Evolutionary conservation across 176 grass and related monocot species (phyloP).

Genomic region (Leersia perrieri): DNA sequence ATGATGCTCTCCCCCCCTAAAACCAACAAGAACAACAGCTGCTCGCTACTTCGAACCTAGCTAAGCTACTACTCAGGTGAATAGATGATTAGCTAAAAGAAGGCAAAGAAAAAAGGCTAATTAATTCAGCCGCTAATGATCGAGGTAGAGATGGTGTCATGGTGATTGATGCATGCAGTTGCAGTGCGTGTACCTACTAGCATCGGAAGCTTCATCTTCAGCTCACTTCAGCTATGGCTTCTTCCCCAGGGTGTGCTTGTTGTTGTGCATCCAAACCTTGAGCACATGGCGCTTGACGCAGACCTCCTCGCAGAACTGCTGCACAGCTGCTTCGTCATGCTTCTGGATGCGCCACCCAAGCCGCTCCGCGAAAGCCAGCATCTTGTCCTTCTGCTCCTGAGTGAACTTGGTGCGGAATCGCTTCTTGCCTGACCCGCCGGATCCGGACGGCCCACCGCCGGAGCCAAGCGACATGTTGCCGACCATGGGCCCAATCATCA

Average conservation of each 20-base stretch:
- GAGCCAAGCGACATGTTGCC: conserved; percentile 48
- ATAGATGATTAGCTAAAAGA: too few relatives aligned
- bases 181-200: conserved; percentile 13
- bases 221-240: conserved; percentile 42
- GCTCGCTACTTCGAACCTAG: conserved; percentile 26
- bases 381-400: conserved; percentile 93
- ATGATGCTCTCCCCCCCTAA: conserved; percentile 8
- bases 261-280: conserved; percentile 98
- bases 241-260: conserved; percentile 85
- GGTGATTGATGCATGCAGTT: conserved; percentile 1
- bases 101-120: conserved; percentile 12
- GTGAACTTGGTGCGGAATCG: conserved; percentile 88
- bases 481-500: conserved; percentile 44
- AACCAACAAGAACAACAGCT: conserved; percentile 38
- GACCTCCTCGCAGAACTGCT: conserved; percentile 88
- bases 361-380: conserved; percentile 81
- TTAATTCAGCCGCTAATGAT: not conserved
- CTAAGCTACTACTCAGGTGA: conserved; percentile 2
- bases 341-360: conserved; percentile 94
- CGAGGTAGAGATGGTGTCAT: not conserved
- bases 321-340: conserved; percentile 91
- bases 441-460: conserved; percentile 42
- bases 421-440: conserved; percentile 66
- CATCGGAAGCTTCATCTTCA: not conserved
- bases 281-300: conserved; percentile 78